Percentiles rank a stretch among this genome's conserved stretches.
phyloP scores from a whole-genome alignment of 768 basidiomycete genomes.

The Phlebiopsis flavidoalba region DNA sequence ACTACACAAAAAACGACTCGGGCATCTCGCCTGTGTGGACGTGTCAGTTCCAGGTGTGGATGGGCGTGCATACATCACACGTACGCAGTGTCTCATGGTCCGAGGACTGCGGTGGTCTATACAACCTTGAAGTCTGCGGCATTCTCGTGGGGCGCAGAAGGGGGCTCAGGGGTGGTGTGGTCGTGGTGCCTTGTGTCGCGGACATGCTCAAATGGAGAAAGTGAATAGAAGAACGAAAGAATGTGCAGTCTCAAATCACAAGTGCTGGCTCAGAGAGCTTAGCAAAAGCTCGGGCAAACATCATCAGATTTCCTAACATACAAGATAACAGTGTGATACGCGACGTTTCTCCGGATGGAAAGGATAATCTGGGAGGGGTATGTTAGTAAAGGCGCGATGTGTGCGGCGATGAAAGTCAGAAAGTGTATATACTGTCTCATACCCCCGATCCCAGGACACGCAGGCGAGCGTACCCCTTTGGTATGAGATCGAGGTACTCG shows the following conservation, averaged over 20 bases:
- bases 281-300: conserved; percentile 10
- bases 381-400: background rate
- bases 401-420: conserved; percentile 35
- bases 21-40: conserved; percentile 44
- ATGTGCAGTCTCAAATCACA: background rate
- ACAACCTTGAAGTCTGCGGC: conserved; percentile 16
- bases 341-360: background rate
- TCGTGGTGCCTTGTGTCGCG: background rate
- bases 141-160: background rate
- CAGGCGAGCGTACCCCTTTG: conserved; percentile 77
- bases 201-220: conserved; percentile 5
- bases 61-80: background rate
- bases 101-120: conserved; percentile 16
- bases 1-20: conserved; percentile 73
- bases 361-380: background rate
- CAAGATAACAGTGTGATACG: conserved; percentile 3
- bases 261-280: conserved; percentile 14
- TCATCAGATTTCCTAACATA: conserved; percentile 15
- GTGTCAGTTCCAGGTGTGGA: background rate
- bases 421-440: conserved; percentile 58
- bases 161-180: background rate
- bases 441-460: conserved; percentile 57
- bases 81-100: conserved; percentile 6
- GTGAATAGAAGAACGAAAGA: background rate
- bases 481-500: conserved; percentile 54